Evolutionary conservation across 75 land plant species (phyloP), one percentile per base, ranked within the genome.

Genomic region (Pinus tabuliformis): DNA sequence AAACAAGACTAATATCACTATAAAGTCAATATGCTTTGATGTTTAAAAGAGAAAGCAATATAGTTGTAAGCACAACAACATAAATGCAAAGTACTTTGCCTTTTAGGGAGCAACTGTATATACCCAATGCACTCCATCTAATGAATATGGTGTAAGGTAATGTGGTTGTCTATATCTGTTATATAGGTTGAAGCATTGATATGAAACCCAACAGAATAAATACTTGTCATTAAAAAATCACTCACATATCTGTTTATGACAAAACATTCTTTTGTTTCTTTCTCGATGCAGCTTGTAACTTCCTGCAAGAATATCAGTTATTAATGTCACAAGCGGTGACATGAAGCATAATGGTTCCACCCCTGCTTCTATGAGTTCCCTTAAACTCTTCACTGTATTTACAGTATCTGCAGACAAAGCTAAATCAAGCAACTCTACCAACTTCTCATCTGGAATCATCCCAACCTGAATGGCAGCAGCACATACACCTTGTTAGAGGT

Each of bases 251-350:
- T 80, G 87, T 59, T 82, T 89, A 20, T 78, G 82, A 72, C 94
- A 97, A 68, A 97, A 97, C 75, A 80, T 86, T 76, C 89, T 87
- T n/a, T 83, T 73, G 36, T 24, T 78, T 57, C 83, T 87, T 56
- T 86, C 92, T 76, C 74, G 81, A 3, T 75, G 84, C 59, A 90
- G 79, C 30, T 81, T 78, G 82, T 86, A 93, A 58, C 88, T 86
- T 14, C 99, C 99, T 76, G 93, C 99, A 75, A 97, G 92, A 62
- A 94, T 92, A 83, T 92, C 95, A 58, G 99, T 97, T 61, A 97
- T 95, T 26, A 94, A 73, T 7, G 92, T 88, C 12, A 93, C 99
- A 57, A 97, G 84, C 56, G 92, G 99, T 59, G 99, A 97, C 91
- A 97, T 91, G 73, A 97, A 85, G 62, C 89, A 90, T 58, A 92